Evolutionary conservation across 108 stramenopile species (phyloP), one percentile per base, ranked within the genome.

Genomic region (Fragilariopsis cylindrus): DNA sequence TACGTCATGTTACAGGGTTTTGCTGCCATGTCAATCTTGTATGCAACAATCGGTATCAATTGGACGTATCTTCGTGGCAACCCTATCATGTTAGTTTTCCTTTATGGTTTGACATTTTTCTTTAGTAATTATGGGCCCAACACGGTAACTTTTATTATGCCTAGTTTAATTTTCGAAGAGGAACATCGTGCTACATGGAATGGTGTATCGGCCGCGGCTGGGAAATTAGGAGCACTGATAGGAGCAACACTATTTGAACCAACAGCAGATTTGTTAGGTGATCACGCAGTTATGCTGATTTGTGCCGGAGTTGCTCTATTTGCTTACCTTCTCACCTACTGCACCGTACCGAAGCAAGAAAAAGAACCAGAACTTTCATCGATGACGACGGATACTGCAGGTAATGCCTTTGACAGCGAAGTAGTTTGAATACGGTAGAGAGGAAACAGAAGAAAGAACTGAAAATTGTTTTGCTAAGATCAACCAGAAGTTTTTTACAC

Each of bases 111-210:
- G 42, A 93, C 91, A 6, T 96, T 96, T 70, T 96, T 96, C 77
- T 93, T 93, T 79, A 80, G 88, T 54, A 96, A 96, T 60, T 93
- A 92, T 57, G 95, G 95, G 5, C 95, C 95, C 50, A 96, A 96
- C 64, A 86, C 92, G 44, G 88, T 92, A 5, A 92, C 92, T 30
- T 88, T 84, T 47, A 69, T 85, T 57, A 72, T 96, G 60, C 92
- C 95, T 4, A 84, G 82, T 68, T 79, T 96, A 39, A 77, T 90
- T 1, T 96, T 85, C 68, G 84, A 86, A 4, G 80, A 72, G 5
- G 78, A 89, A 21, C 85, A 88, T 65, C 84, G 92, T 21, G 85
- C 90, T 4, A 93, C 95, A n/a, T 76, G 92, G 58, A 96, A 96
- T 81, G 95, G 95, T 16, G 74, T 93, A 2, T 84, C 89, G 73